Conservation (phyloP, 257 asterid species). For the Eustoma russellianum region DNA sequence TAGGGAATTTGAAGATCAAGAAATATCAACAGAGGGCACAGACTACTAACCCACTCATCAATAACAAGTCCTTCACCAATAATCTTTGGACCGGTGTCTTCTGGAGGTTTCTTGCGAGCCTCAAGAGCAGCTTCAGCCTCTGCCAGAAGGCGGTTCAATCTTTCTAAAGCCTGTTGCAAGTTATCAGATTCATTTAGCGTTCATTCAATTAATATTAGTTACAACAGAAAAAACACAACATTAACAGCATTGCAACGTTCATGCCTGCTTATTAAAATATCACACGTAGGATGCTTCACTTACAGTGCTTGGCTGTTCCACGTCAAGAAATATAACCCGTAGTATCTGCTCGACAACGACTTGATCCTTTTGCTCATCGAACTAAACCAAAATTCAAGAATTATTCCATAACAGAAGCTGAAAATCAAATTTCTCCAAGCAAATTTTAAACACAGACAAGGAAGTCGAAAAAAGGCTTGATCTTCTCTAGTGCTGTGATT, state of each 20-base stretch:
- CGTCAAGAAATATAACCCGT: conserved; percentile 75
- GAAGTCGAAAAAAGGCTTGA: too few relatives aligned
- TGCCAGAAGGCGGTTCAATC: conserved; percentile 66
- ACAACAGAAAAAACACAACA: not conserved
- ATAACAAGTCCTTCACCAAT: conserved; percentile 91
- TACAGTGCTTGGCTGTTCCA: conserved; percentile 70
- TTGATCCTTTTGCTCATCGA: conserved; percentile 88
- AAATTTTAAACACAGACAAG: too few relatives aligned
- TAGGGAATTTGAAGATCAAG: too few relatives aligned
- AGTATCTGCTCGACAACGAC: conserved; percentile 86
- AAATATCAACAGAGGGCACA: not conserved
- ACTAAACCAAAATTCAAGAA: conserved; percentile 42
- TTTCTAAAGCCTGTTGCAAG: conserved; percentile 58
- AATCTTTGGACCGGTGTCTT: conserved; percentile 62
- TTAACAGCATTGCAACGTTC: not conserved
- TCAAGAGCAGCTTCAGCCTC: conserved; percentile 87
- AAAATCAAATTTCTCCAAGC: too few relatives aligned
- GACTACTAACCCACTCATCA: conserved; percentile 68
- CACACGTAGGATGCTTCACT: conserved; percentile 19
- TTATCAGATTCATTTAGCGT: not conserved
- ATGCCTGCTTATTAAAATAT: not conserved
- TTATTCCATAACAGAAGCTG: too few relatives aligned
- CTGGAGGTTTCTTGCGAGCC: conserved; percentile 71
- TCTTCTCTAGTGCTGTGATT: too few relatives aligned
- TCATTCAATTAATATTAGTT: not conserved